Conservation (phyloP, 2,329 filamentous ascomycete genomes). For the Monosporascus cannonballus region DNA sequence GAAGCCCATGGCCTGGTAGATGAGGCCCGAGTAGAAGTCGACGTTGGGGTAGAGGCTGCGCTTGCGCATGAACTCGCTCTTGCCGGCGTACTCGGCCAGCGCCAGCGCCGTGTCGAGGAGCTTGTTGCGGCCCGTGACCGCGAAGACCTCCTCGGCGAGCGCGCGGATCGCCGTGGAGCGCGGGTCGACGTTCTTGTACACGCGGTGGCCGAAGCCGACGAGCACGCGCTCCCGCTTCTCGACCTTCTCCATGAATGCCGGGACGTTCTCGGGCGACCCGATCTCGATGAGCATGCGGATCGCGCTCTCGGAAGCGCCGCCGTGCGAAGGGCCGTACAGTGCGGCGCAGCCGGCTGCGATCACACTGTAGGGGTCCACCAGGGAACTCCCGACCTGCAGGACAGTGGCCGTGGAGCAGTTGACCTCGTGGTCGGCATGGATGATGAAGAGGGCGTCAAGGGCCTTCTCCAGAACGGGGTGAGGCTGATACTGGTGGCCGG, state of each 20-base stretch:
- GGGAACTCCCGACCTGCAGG: conserved; percentile 48
- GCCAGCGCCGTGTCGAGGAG: conserved; percentile 42
- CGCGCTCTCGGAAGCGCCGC: conserved; percentile 52
- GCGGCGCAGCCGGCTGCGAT: conserved; percentile 47
- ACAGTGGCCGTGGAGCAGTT: conserved; percentile 51
- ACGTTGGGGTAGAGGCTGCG: conserved; percentile 45
- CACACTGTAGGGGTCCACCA: conserved; percentile 50
- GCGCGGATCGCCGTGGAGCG: conserved; percentile 42
- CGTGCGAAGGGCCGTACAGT: conserved; percentile 51
- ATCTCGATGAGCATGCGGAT: conserved; percentile 49
- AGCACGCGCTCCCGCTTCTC: conserved; percentile 45
- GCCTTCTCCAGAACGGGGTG: conserved; percentile 43
- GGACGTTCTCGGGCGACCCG: conserved; percentile 43
- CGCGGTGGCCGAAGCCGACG: conserved; percentile 50
- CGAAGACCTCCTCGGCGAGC: conserved; percentile 44
- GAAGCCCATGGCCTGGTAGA: conserved; percentile 48
- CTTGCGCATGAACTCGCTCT: conserved; percentile 43
- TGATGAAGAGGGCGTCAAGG: conserved; percentile 48
- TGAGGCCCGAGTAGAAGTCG: conserved; percentile 46
- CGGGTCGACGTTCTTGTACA: conserved; percentile 49
- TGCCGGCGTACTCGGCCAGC: conserved; percentile 38
- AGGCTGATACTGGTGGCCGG: conserved; percentile 38
- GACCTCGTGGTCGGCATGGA: conserved; percentile 54
- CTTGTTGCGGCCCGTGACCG: conserved; percentile 43
- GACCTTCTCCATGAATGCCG: conserved; percentile 42